phyloP scores from a whole-genome alignment of 768 basidiomycete genomes.

The Russula sp. region DNA sequence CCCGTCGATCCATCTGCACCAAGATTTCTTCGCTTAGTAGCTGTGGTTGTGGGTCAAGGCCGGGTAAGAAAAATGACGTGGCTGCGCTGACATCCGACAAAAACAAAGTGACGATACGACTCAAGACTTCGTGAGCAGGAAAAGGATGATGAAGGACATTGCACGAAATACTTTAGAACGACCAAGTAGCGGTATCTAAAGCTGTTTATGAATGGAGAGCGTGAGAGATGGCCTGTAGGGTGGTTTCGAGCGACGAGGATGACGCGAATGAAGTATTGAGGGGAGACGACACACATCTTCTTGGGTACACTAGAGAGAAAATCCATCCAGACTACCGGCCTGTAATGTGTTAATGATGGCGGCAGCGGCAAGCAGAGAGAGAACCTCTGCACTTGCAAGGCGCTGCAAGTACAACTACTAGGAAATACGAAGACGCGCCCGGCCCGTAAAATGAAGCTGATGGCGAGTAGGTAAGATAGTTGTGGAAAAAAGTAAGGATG shows the following conservation, averaged over 20 bases:
- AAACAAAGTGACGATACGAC: not conserved
- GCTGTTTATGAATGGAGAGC: constrained; percentile 5
- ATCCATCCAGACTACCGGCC: too few species aligned
- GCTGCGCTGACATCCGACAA: constrained; percentile 3
- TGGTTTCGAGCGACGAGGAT: not conserved
- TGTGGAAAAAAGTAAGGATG: too few species aligned
- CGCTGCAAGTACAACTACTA: too few species aligned
- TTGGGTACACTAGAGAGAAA: too few species aligned
- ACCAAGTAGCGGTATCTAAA: not conserved
- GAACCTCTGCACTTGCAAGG: too few species aligned
- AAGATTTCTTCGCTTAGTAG: constrained; percentile 6
- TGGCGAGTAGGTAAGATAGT: too few species aligned
- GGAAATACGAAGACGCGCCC: too few species aligned
- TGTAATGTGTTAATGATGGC: too few species aligned
- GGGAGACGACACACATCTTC: too few species aligned
- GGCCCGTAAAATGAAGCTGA: too few species aligned
- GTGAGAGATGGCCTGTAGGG: not conserved
- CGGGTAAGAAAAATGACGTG: constrained; percentile 9
- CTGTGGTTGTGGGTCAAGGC: constrained; percentile 11
- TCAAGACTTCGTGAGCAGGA: not conserved
- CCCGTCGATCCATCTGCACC: constrained; percentile 1
- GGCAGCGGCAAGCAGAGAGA: too few species aligned
- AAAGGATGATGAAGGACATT: not conserved
- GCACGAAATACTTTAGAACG: not conserved
- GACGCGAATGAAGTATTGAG: too few species aligned